Conservation (phyloP, 331 rosid genomes). For the Ulmus americana region DNA sequence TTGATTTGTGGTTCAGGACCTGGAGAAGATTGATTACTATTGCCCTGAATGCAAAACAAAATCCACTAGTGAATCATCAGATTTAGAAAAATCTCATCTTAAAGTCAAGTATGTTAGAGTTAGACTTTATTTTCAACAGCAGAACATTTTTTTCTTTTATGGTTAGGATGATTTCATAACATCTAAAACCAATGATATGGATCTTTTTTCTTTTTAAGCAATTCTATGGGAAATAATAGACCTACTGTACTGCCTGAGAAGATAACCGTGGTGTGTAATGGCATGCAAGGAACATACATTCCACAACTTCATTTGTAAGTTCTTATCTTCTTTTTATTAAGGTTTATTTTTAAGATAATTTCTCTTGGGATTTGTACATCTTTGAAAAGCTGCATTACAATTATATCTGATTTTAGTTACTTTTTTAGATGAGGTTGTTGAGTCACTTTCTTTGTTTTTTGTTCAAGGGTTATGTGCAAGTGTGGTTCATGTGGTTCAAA, state of each 20-base stretch:
- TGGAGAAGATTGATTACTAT: slow-evolving; percentile 63
- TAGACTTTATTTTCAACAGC: slow-evolving; percentile 6
- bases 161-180: not conserved
- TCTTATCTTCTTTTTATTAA: slow-evolving; percentile 21
- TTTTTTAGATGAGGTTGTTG: slow-evolving; percentile 22
- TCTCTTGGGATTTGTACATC: not conserved
- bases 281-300: slow-evolving; percentile 80
- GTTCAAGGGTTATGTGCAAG: slow-evolving; percentile 66
- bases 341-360: not conserved
- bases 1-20: slow-evolving; percentile 47
- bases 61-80: slow-evolving; percentile 33
- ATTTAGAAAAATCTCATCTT: slow-evolving; percentile 33
- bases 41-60: slow-evolving; percentile 85
- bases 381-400: slow-evolving; percentile 7
- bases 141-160: slow-evolving; percentile 9
- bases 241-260: slow-evolving; percentile 44
- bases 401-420: slow-evolving; percentile 12
- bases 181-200: slow-evolving; percentile 21
- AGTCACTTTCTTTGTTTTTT: slow-evolving; percentile 10
- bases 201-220: slow-evolving; percentile 30
- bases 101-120: slow-evolving; percentile 43
- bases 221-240: slow-evolving; percentile 37
- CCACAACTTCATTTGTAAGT: slow-evolving; percentile 84
- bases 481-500: slow-evolving; percentile 74
- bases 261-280: slow-evolving; percentile 81